Conservation (phyloP, 345 rosid genomes). For the Carallia brachiata region DNA sequence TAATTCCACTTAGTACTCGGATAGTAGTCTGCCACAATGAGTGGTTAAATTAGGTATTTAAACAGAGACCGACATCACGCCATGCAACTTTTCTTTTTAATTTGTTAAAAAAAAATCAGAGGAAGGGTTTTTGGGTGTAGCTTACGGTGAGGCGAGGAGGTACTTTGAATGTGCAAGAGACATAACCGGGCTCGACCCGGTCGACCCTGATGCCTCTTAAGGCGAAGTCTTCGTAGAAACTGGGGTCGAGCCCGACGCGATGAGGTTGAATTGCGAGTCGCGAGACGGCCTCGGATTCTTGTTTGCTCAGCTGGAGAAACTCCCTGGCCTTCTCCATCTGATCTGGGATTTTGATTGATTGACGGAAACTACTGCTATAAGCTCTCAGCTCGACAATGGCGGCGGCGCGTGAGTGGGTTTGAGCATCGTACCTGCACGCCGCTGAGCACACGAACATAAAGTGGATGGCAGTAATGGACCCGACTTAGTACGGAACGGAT, state of each 20-base stretch:
- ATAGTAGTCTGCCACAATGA: no score
- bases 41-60: no score
- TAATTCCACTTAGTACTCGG: no score
- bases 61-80: no score
- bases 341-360: not conserved
- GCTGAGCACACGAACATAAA: no score
- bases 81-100: no score
- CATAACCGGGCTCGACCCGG: slow-evolving; percentile 64
- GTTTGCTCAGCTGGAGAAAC: slow-evolving; percentile 41
- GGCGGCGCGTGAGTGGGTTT: no score
- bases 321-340: slow-evolving; percentile 61
- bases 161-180: slow-evolving; percentile 72
- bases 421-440: no score
- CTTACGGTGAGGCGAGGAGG: slow-evolving; percentile 87
- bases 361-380: not conserved
- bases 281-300: slow-evolving; percentile 44
- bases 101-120: not conserved
- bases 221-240: slow-evolving; percentile 64
- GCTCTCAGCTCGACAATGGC: not conserved
- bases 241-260: slow-evolving; percentile 33
- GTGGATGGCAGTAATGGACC: no score
- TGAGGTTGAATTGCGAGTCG: slow-evolving; percentile 45
- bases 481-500: no score
- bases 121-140: slow-evolving; percentile 3
- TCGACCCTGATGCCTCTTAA: slow-evolving; percentile 73